These are phyloP conservation scores for Tricholoma bakamatsutake DNA, from an alignment of 768 basidiomycete species.

Conservation along the genomic window DNA sequence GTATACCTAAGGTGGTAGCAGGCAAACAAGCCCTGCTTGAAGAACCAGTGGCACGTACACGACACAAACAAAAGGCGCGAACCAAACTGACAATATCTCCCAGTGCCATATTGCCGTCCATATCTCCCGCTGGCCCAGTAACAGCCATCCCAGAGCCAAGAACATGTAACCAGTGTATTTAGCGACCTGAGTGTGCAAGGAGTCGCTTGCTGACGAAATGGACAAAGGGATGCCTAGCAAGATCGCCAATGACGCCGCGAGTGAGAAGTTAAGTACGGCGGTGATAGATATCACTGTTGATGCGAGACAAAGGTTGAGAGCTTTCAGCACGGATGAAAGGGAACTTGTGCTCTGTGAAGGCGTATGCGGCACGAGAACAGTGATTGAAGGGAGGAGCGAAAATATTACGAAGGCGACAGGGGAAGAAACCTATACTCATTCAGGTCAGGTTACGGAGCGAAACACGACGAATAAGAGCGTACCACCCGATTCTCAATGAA, in stretches of 20 bases:
- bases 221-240: constrained; percentile 63
- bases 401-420: constrained; percentile 24
- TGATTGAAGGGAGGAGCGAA: constrained; percentile 25
- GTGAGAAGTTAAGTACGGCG: constrained; percentile 89
- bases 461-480: constrained; percentile 9
- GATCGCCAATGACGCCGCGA: constrained; percentile 68
- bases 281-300: constrained; percentile 83
- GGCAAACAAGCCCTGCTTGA: constrained; percentile 59
- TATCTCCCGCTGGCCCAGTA: constrained; percentile 39
- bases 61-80: constrained; percentile 75
- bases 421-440: constrained; percentile 15
- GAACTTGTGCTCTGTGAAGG: constrained; percentile 27
- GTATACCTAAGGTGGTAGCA: constrained; percentile 26
- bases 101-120: constrained; percentile 62
- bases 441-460: constrained; percentile 1
- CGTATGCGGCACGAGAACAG: constrained; percentile 21
- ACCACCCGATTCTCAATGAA: constrained; percentile 40
- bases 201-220: constrained; percentile 28
- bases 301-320: constrained; percentile 74
- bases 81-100: constrained; percentile 78
- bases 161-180: constrained; percentile 36
- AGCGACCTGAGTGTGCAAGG: constrained; percentile 16
- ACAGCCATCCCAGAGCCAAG: constrained; percentile 57
- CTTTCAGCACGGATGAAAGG: constrained; percentile 50
- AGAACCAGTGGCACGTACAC: constrained; percentile 71